Percentiles rank a stretch among this genome's conserved stretches.
phyloP scores from a whole-genome alignment of 1,284 basidiomycete genomes.

The Austroboletus novae-zelandiae region DNA sequence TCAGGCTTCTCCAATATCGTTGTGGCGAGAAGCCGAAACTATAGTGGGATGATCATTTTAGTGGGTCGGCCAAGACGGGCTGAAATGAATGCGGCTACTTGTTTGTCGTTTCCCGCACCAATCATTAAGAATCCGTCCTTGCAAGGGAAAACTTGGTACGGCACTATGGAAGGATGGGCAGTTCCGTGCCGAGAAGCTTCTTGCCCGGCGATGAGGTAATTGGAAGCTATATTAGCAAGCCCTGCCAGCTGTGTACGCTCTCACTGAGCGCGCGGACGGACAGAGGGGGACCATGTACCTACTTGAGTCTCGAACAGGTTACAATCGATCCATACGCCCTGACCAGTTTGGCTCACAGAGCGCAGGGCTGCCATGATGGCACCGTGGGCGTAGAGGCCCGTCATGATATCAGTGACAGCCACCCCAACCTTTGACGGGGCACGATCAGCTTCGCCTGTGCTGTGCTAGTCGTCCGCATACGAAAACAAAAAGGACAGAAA shows the following conservation, averaged over 20 bases:
- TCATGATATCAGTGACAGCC: slow-evolving; percentile 88
- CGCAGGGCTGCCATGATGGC: slow-evolving; percentile 90
- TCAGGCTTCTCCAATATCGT: slow-evolving; percentile 59
- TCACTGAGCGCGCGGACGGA: background rate
- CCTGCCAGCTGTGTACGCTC: slow-evolving; percentile 71
- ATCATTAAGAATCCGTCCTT: slow-evolving; percentile 91
- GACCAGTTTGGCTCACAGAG: slow-evolving; percentile 80
- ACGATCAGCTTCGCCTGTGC: slow-evolving; percentile 88
- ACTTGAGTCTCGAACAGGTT: slow-evolving; percentile 88
- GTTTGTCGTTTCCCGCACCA: slow-evolving; percentile 89
- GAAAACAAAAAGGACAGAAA: slow-evolving; percentile 5
- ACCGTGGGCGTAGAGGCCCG: slow-evolving; percentile 91
- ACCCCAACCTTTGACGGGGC: slow-evolving; percentile 91
- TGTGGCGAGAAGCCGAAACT: slow-evolving; percentile 70
- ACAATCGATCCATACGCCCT: slow-evolving; percentile 89
- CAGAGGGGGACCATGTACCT: slow-evolving; percentile 8
- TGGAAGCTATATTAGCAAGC: slow-evolving; percentile 90
- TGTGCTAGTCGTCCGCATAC: slow-evolving; percentile 29
- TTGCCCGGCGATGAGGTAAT: slow-evolving; percentile 86
- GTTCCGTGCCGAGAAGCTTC: slow-evolving; percentile 91
- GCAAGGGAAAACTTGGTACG: slow-evolving; percentile 90
- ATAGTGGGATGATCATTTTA: slow-evolving; percentile 11
- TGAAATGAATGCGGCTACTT: slow-evolving; percentile 44
- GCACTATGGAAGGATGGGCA: slow-evolving; percentile 87
- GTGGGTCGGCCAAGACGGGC: slow-evolving; percentile 1